Base-by-base conservation (phyloP, 345 rosid species). In the Turnera subulata region DNA sequence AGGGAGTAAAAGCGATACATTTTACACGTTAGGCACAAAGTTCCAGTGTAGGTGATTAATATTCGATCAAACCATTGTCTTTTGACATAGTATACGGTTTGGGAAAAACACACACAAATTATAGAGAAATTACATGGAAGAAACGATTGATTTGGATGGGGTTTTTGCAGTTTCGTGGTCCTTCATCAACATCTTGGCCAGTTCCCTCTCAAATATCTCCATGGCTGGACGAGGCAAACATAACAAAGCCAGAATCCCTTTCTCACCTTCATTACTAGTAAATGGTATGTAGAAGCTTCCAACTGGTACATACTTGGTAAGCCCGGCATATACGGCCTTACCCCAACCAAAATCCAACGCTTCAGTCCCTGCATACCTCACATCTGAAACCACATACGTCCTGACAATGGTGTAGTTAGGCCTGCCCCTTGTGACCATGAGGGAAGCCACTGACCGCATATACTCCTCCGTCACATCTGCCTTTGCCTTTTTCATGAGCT, bases 341-440 rank as follows among this genome's bases (percentile, higher is more conserved):
- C 71, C 75, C 75, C 71, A 71, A 1, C 71, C 75, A 7, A 65
- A 65, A 50, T 71, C 66, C 17, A 71, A 19, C 6, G 42, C 54
- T 21, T 10, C 61, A 20, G 17, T 43, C 0, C 54, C 50, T 26
- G 10, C 1, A 26, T 4, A 0, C 5, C 20, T 17, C 44, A 7
- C 6, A 15, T 65, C 43, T 11, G 66, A 39, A 3, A 64, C 20
- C 0, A 48, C 2, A n/a, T 53, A 43, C 1, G 17, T 32, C 8
- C 46, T 46, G 0, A 6, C 29, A 0, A 0, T 33, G 0, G 5
- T 12, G 9, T 21, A n/a, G 1, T 1, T 11, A 1, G 48, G 50
- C 33, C 55, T 16, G 6, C 61, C 50, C 40, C 20, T 59, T 21
- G 39, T 50, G 46, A 32, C 73, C 37, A 68, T 4, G 4, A 64